Percentiles rank a stretch among this genome's conserved stretches.
phyloP scores from a whole-genome alignment of 2,329 filamentous ascomycete genomes.

The Raffaelea albimanens region DNA sequence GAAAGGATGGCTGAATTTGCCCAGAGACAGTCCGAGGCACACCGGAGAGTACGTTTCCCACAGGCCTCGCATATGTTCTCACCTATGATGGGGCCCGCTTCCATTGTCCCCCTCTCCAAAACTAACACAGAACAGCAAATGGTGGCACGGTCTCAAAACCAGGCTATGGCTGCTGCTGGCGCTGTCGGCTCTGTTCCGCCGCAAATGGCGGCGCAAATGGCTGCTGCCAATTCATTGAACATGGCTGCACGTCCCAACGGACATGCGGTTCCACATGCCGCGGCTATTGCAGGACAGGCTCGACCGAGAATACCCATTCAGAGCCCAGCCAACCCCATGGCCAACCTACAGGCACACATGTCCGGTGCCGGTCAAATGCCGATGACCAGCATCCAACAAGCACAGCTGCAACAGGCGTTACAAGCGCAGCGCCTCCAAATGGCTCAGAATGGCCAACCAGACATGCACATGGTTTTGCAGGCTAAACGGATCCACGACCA shows the following conservation, averaged over 20 bases:
- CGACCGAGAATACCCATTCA: constrained; percentile 46
- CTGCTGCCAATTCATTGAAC: constrained; percentile 19
- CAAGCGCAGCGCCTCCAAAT: constrained; percentile 51
- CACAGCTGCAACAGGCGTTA: constrained; percentile 53
- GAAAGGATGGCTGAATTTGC: constrained; percentile 48
- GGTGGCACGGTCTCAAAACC: constrained; percentile 12
- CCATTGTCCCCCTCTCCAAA: neutral
- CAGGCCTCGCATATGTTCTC: neutral
- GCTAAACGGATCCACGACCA: constrained; percentile 59
- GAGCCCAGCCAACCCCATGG: constrained; percentile 40
- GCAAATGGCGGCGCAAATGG: constrained; percentile 33
- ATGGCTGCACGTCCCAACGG: constrained; percentile 31
- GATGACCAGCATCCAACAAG: constrained; percentile 56
- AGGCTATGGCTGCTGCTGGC: constrained; percentile 11
- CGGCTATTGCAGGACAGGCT: constrained; percentile 34
- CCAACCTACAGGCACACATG: constrained; percentile 38
- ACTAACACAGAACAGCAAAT: constrained; percentile 12
- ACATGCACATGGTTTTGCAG: constrained; percentile 50
- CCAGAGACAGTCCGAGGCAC: constrained; percentile 53
- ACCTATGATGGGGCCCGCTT: neutral
- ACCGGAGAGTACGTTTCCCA: constrained; percentile 38
- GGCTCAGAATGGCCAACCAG: constrained; percentile 29
- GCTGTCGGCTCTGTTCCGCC: constrained; percentile 24
- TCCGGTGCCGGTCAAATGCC: constrained; percentile 43
- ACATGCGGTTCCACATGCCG: constrained; percentile 25